Evolutionary conservation across 805 yeast genomes (phyloP).

Genomic region (Lipomyces yamadae): DNA sequence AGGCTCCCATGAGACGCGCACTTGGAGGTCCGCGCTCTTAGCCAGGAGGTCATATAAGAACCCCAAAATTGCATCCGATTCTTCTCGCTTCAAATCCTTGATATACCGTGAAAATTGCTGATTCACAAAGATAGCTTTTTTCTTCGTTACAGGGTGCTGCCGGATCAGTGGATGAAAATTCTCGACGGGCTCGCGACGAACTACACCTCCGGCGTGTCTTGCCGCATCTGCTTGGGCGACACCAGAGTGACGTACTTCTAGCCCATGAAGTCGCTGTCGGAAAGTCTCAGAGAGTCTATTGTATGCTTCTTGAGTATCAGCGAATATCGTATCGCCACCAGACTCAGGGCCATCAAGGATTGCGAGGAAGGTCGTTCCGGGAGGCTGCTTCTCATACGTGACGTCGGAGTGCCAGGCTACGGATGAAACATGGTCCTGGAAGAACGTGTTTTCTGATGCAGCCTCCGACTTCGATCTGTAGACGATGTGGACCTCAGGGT

Average conservation of each 20-base stretch:
- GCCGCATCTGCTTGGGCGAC: constrained; percentile 64
- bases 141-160: constrained; percentile 69
- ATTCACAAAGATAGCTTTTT: constrained; percentile 58
- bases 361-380: constrained; percentile 69
- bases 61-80: constrained; percentile 63
- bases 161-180: constrained; percentile 66
- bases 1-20: constrained; percentile 74
- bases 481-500: constrained; percentile 66
- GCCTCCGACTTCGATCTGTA: constrained; percentile 57
- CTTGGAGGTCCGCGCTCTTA: constrained; percentile 64
- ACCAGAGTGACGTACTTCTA: constrained; percentile 71
- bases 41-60: constrained; percentile 59
- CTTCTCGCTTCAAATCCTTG: constrained; percentile 73
- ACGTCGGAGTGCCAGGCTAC: constrained; percentile 73
- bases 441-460: constrained; percentile 29
- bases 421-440: constrained; percentile 38
- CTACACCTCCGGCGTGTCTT: constrained; percentile 55
- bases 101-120: constrained; percentile 60
- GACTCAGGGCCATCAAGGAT: constrained; percentile 60
- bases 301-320: constrained; percentile 59
- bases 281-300: constrained; percentile 58
- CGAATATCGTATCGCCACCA: constrained; percentile 61
- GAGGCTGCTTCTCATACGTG: constrained; percentile 74
- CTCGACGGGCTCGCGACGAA: constrained; percentile 54
- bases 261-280: constrained; percentile 54